Conservation (phyloP, 2,329 filamentous ascomycete genomes). For the Colletotrichum sp. region DNA sequence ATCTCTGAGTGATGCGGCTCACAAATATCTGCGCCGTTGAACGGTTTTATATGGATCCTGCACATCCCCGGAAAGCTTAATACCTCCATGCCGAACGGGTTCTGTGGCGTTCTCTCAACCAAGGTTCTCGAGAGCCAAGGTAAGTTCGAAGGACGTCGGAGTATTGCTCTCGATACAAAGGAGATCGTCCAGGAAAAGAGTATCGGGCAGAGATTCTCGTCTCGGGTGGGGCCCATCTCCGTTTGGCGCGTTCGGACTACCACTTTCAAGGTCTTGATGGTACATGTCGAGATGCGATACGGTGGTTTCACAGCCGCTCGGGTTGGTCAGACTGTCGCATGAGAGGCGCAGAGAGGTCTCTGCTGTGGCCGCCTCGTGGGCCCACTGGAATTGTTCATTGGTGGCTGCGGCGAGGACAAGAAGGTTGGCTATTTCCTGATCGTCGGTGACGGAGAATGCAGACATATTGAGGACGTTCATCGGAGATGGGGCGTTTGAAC, state of each 20-base stretch:
- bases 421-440: neutral
- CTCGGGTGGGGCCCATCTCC: neutral
- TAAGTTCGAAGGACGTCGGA: neutral
- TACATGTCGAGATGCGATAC: neutral
- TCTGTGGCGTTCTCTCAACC: neutral
- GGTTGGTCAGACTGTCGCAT: neutral
- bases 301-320: neutral
- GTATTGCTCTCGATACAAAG: neutral
- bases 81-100: neutral
- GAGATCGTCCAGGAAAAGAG: neutral
- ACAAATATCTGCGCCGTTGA: neutral
- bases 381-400: neutral
- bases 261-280: neutral
- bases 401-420: neutral
- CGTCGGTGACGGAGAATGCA: neutral
- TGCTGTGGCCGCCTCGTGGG: neutral
- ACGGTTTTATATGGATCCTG: neutral
- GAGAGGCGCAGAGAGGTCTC: neutral
- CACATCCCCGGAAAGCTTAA: neutral
- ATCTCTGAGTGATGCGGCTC: neutral
- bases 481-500: neutral
- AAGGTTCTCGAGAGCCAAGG: neutral
- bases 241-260: neutral
- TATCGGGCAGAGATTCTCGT: neutral
- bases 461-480: neutral